phyloP scores from a whole-genome alignment of 129 eudicot species.

The Tagetes patula region DNA sequence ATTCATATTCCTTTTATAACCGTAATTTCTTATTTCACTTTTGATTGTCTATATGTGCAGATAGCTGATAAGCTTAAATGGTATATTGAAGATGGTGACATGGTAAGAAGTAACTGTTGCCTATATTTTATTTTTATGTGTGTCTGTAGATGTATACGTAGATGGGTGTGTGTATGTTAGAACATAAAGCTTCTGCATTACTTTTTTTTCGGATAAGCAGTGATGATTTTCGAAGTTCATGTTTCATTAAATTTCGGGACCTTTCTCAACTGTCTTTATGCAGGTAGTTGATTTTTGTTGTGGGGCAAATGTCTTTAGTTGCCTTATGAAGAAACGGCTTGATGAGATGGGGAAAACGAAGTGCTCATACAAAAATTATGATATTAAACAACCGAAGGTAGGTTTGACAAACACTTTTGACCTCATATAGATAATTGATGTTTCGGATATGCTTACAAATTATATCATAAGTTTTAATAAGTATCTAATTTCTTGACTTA shows the following conservation, averaged over 20 bases:
- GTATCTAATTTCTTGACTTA: neutral
- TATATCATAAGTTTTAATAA: neutral
- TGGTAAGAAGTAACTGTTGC: conserved; percentile 39
- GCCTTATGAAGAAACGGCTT: conserved; percentile 62
- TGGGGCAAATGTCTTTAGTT: conserved; percentile 90
- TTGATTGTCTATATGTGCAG: conserved; percentile 40
- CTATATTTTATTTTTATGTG: no score
- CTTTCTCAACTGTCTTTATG: neutral
- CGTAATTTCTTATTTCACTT: neutral
- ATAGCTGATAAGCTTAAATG: conserved; percentile 64
- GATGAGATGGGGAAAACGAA: conserved; percentile 60
- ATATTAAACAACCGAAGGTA: conserved; percentile 69
- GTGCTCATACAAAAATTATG: conserved; percentile 72
- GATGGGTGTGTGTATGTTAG: neutral
- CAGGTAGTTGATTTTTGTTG: conserved; percentile 93
- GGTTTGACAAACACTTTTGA: neutral
- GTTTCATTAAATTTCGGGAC: neutral
- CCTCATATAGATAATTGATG: neutral
- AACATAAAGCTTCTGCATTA: conserved; percentile 10
- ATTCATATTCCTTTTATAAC: neutral
- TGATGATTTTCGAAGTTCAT: neutral
- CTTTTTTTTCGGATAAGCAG: neutral
- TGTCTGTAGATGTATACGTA: no score
- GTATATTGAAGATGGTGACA: conserved; percentile 80
- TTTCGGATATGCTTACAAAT: neutral